Evolutionary conservation across 1,139 yeast species (phyloP).

Genomic region (Hanseniaspora uvarum): DNA sequence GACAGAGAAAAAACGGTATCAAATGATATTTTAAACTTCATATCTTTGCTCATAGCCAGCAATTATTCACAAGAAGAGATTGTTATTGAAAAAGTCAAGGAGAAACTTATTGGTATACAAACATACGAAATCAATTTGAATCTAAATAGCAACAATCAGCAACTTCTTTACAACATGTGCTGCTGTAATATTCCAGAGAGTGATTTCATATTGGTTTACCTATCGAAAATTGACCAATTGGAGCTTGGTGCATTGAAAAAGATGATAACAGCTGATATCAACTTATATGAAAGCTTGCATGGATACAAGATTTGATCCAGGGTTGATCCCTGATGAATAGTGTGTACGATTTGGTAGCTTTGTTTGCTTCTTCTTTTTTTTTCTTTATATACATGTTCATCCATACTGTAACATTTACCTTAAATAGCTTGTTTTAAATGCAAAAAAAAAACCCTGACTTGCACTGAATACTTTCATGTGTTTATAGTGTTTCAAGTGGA

Average conservation of each 20-base stretch:
- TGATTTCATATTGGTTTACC: constrained; percentile 11
- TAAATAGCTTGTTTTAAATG: no score
- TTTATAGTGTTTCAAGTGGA: no score
- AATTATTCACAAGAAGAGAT: constrained; percentile 16
- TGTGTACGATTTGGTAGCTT: no score
- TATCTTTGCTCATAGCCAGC: constrained; percentile 13
- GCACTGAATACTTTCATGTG: no score
- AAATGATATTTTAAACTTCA: constrained; percentile 7
- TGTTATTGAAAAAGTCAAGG: neutral
- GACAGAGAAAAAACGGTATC: neutral
- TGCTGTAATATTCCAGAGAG: constrained; percentile 14
- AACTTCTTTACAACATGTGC: constrained; percentile 15
- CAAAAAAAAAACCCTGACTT: no score
- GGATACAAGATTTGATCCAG: neutral
- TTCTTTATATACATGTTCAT: no score
- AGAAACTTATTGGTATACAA: constrained; percentile 6
- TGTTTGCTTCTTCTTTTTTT: neutral
- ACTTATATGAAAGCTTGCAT: neutral
- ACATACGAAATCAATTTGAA: constrained; percentile 13
- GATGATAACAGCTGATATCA: constrained; percentile 3
- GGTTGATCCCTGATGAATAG: no score
- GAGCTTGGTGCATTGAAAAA: constrained; percentile 12
- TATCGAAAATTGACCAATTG: constrained; percentile 15
- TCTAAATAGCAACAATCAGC: constrained; percentile 1
- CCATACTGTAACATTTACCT: no score